Evolutionary conservation across 2,329 filamentous ascomycete species (phyloP), one percentile per base, ranked within the genome.

Genomic region (Xylaria sp.): DNA sequence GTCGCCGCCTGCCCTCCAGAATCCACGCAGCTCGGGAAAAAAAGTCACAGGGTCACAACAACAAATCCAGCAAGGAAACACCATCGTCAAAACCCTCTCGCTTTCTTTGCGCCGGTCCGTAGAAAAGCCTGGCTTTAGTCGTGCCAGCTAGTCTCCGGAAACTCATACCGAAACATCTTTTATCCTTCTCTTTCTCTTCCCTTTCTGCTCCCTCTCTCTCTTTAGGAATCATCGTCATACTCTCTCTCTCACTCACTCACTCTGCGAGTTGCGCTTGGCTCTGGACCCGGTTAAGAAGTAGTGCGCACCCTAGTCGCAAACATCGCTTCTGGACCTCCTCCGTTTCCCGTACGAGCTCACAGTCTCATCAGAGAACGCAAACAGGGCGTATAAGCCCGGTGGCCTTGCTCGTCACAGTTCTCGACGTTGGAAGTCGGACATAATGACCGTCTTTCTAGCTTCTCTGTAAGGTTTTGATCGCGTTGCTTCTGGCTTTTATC

Each of bases 401-500:
- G 37, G 37, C 37, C 37, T 42, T 42, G 8, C 9, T 10, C 37
- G 37, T 42, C 23, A 30, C 23, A 8, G 6, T 50, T 9, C 37
- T 42, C 37, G 37, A 42, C 37, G 37, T 13, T 42, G 37, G 37
- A 10, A 49, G 13, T 50, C 6, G 68, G 66, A 67, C 75, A 75
- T 53, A 63, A 80, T 80, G 78, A 81, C 78, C 10, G 75, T 80
- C 65, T 81, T 82, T 62, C 74, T 82, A 62, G 79, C 76, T 61
- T 79, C 77, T n/a, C 70, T 79, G 76, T 79, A 73, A 74, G 77
- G 73, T 19, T 19, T 13, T 16, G 49, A 8, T 51, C 37, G 18
- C 48, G 35, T 35, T 51, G 13, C 48, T 48, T 30, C 16, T 65
- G 18, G 48, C 30, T 30, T 11, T 13, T 30, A 11, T 50, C 19